Evolutionary conservation across 148 eudicot genomes (phyloP).

Genomic region (Camellia japonica): DNA sequence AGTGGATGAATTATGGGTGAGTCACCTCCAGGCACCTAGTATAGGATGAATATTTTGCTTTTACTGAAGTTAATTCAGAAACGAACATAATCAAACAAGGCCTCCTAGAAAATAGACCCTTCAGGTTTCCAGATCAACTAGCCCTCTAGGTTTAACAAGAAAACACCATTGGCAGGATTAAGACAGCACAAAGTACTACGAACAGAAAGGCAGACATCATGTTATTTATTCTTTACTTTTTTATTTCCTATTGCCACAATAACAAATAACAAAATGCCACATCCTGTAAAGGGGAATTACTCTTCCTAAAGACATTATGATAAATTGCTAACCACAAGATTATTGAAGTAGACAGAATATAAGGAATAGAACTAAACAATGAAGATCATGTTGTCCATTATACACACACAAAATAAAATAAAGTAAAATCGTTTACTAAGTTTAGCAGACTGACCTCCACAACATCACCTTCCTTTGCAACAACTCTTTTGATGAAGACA

Average conservation of each 20-base stretch:
- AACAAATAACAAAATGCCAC: neutral
- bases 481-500: constrained; percentile 85
- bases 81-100: neutral
- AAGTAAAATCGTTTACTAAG: neutral
- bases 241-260: neutral
- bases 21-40: neutral
- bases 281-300: neutral
- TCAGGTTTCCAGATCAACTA: neutral
- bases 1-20: neutral
- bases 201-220: neutral
- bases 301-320: neutral
- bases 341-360: neutral
- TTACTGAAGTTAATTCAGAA: neutral
- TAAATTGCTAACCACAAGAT: neutral
- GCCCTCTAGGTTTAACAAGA: neutral
- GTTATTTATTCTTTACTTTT: neutral
- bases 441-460: constrained; percentile 60
- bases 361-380: neutral
- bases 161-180: neutral
- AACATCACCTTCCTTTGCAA: constrained; percentile 88
- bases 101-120: neutral
- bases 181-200: neutral
- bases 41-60: neutral
- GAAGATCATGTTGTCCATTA: neutral
- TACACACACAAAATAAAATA: neutral